phyloP scores from a whole-genome alignment of 163 green algal species.

The Smithsoniella earleae region DNA sequence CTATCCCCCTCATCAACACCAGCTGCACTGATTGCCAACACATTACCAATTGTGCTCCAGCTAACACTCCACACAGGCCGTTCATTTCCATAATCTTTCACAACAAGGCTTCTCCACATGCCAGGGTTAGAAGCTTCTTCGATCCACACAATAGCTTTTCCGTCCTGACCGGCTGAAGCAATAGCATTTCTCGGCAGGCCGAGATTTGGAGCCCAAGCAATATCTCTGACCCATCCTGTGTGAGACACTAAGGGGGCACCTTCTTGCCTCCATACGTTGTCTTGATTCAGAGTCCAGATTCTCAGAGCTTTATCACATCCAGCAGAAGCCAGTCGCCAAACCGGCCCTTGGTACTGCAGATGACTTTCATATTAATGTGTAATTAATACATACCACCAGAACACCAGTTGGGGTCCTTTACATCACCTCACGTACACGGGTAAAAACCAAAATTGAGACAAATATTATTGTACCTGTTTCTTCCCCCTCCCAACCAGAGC shows the following conservation, averaged over 20 bases:
- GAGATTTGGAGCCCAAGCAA: constrained; percentile 87
- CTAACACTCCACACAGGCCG: constrained; percentile 80
- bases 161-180: constrained; percentile 83
- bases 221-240: constrained; percentile 93
- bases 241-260: constrained; percentile 58
- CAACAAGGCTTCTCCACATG: constrained; percentile 56
- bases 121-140: constrained; percentile 44
- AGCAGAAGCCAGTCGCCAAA: constrained; percentile 62
- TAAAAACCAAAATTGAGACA: no score
- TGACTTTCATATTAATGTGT: no score
- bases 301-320: constrained; percentile 87
- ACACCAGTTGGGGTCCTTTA: no score
- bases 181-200: constrained; percentile 77
- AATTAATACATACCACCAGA: no score
- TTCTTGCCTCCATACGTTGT: constrained; percentile 50
- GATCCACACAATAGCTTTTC: constrained; percentile 62
- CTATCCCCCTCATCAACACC: constrained; percentile 60
- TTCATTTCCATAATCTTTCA: constrained; percentile 71
- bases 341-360: constrained; percentile 35
- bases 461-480: constrained; percentile 24
- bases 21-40: constrained; percentile 72
- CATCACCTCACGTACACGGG: no score
- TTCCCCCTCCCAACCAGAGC: constrained; percentile 45
- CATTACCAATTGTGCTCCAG: constrained; percentile 83
- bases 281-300: constrained; percentile 39